These are phyloP conservation scores for Marasmius fiardii DNA, from an alignment of 1,284 basidiomycete species.

Conservation along the genomic window DNA sequence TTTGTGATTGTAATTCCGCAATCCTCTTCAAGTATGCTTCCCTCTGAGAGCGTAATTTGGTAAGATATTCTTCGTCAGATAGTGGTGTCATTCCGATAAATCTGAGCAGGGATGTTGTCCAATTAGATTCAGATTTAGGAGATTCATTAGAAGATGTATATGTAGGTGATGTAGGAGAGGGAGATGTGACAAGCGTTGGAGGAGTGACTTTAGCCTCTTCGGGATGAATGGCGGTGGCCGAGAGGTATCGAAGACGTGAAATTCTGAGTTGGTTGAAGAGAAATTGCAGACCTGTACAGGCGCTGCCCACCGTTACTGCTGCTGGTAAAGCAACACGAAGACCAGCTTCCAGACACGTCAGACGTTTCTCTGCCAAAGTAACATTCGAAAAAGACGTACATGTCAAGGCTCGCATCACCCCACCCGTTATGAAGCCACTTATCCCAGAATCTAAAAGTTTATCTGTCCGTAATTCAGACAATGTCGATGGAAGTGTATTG, in stretches of 20 bases:
- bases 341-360: constrained; percentile 29
- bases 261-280: constrained; percentile 63
- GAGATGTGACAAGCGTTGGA: neutral
- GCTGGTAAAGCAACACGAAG: constrained; percentile 43
- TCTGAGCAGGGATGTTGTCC: constrained; percentile 8
- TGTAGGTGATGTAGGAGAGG: neutral
- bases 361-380: neutral
- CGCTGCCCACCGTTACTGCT: constrained; percentile 46
- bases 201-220: neutral
- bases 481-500: constrained; percentile 28
- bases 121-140: constrained; percentile 27
- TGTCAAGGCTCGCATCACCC: constrained; percentile 36
- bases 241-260: constrained; percentile 51
- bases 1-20: constrained; percentile 51
- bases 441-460: constrained; percentile 59
- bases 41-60: constrained; percentile 48
- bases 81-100: constrained; percentile 49
- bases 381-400: constrained; percentile 27
- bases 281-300: constrained; percentile 58
- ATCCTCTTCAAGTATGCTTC: constrained; percentile 51
- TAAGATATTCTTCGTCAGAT: constrained; percentile 63
- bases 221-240: constrained; percentile 21
- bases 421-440: constrained; percentile 63
- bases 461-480: constrained; percentile 50
- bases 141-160: constrained; percentile 27